Base-by-base conservation (phyloP, 2,329 filamentous ascomycete species). In the Pseudocercospora fijiensis region DNA sequence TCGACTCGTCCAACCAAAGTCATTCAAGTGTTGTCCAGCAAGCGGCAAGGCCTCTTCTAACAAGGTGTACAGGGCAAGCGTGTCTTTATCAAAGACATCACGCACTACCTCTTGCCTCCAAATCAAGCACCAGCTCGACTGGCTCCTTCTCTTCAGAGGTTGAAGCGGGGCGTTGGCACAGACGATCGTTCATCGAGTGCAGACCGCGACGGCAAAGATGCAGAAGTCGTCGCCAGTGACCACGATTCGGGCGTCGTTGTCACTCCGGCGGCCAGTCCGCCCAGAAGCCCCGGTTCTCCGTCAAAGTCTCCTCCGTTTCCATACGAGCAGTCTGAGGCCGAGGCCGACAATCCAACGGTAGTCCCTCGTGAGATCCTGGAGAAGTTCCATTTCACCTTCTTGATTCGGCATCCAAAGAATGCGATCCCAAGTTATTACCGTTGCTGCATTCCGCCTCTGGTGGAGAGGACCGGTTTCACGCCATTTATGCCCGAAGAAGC, bases 21-120 rank as follows among this genome's bases (percentile, higher is more conserved):
- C 45, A 24, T 41, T 28, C 30, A 27, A 22, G 11, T 26, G 28
- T 58, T 24, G 11, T 27, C 33, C 52, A 11, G 13, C 30, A 16
- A 30, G 52, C 13, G 18, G 56, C n/a, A n/a, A n/a, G n/a, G n/a
- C n/a, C 51, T 27, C 24, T 61, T 61, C 65, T 70, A 66, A 65
- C 69, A 59, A n/a, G 27, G 22, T 61, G 10, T 47, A 66, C 71
- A 96, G 90, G 90, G 88, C 73, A 96, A 96, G 82, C 90, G 94
- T 71, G 82, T 96, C 72, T 97, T 98, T 81, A 95, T 99, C 85
- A 99, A 99, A 79, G 95, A 98, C 78, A 99, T 98, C 81, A 89
- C 90, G 61, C 90, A 97, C 79, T 98, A 98, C 78, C 83, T 97
- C 69, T 83, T 96, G 68, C 90, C 92, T 4, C 91, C 91, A 3